phyloP scores from a whole-genome alignment of 1,284 basidiomycete genomes.

The Austroboletus niveus region DNA sequence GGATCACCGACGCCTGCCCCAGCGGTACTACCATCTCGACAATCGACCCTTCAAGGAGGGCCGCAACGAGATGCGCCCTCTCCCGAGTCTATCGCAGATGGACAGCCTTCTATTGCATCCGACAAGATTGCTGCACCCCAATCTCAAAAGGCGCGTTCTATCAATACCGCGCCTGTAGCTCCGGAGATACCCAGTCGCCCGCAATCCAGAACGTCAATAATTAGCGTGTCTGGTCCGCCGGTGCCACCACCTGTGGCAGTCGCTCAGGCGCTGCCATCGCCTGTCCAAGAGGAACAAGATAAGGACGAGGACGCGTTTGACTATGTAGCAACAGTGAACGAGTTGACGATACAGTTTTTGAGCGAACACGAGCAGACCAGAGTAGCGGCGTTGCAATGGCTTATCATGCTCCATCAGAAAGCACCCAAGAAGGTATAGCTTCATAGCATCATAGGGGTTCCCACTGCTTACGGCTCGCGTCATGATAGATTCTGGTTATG shows the following conservation, averaged over 20 bases:
- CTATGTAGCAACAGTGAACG: conserved; percentile 89
- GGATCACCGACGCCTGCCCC: conserved; percentile 50
- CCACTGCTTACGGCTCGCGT: conserved; percentile 2
- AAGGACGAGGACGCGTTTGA: conserved; percentile 82
- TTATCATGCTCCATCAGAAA: conserved; percentile 98
- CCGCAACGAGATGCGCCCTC: conserved; percentile 42
- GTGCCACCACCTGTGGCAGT: conserved; percentile 3
- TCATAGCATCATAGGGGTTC: conserved; percentile 1
- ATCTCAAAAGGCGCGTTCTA: conserved; percentile 31
- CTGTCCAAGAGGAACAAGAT: conserved; percentile 32
- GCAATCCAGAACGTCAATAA: conserved; percentile 52
- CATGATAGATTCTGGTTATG: conserved; percentile 81
- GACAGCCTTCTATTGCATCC: conserved; percentile 17
- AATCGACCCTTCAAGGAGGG: conserved; percentile 41
- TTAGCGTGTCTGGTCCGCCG: conserved; percentile 32
- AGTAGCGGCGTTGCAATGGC: conserved; percentile 95
- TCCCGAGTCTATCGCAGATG: conserved; percentile 41
- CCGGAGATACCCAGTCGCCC: conserved; percentile 45
- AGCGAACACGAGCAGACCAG: conserved; percentile 97
- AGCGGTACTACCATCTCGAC: conserved; percentile 43
- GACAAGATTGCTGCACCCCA: conserved; percentile 25
- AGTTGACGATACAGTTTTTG: conserved; percentile 90
- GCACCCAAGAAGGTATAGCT: conserved; percentile 82
- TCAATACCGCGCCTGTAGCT: conserved; percentile 16
- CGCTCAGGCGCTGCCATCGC: conserved; percentile 30